Evolutionary conservation across 2,329 filamentous ascomycete genomes (phyloP).

Genomic region (Talaromyces sp.): DNA sequence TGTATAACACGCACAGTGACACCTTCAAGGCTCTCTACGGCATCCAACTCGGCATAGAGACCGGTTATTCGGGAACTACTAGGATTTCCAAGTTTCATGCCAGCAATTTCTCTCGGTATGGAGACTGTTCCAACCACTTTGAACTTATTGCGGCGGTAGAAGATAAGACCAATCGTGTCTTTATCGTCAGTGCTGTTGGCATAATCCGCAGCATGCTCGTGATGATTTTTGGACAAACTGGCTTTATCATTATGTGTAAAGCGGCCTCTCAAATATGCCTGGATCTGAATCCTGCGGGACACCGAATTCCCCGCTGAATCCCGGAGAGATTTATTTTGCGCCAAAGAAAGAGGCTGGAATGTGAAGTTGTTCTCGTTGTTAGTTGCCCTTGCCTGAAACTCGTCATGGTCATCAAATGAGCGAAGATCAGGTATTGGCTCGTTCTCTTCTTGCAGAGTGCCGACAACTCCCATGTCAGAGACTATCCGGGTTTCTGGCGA

Average conservation of each 20-base stretch:
- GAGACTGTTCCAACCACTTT: conserved; percentile 12
- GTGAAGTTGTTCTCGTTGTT: neutral
- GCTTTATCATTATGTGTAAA: conserved; percentile 6
- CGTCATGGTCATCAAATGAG: neutral
- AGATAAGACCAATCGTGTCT: conserved; percentile 11
- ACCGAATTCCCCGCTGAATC: neutral
- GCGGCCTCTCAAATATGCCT: conserved; percentile 8
- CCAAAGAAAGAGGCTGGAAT: neutral
- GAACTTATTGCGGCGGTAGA: conserved; percentile 14
- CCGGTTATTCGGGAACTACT: neutral
- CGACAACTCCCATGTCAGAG: neutral
- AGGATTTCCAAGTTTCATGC: neutral
- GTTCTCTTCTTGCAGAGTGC: neutral
- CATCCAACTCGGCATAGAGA: conserved; percentile 9
- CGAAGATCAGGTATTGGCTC: neutral
- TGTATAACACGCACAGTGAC: conserved; percentile 7
- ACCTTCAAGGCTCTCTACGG: conserved; percentile 12
- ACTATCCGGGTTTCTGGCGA: neutral
- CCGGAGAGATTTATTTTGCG: neutral
- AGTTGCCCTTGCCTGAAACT: neutral
- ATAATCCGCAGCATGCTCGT: neutral
- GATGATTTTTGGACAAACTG: neutral
- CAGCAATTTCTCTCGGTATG: neutral
- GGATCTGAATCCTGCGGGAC: neutral
- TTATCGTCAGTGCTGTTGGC: neutral